Percentiles rank a stretch among this genome's conserved stretches.
These are phyloP conservation scores for Trichophyton mentagrophytes DNA, from an alignment of 2,329 filamentous ascomycete genomes.

Conservation along the genomic window DNA sequence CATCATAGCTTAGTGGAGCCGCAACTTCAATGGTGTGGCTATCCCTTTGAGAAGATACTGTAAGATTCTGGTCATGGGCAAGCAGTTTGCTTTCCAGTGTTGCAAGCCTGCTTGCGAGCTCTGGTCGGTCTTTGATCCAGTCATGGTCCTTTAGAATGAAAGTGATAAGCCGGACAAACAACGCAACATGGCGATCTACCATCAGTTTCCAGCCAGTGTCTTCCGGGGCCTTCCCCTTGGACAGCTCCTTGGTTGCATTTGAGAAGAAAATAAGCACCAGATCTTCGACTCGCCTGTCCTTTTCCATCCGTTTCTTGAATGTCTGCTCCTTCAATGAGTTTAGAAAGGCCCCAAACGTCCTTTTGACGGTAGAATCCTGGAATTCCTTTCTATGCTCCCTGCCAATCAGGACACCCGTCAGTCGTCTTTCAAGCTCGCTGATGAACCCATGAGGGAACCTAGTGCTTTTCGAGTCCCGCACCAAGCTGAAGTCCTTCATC, in stretches of 20 bases:
- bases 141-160: constrained; percentile 71
- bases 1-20: constrained; percentile 73
- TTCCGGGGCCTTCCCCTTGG: constrained; percentile 59
- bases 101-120: constrained; percentile 64
- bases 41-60: constrained; percentile 45
- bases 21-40: constrained; percentile 64
- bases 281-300: constrained; percentile 84
- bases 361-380: constrained; percentile 78
- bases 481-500: constrained; percentile 69
- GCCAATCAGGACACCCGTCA: constrained; percentile 68
- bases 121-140: constrained; percentile 71
- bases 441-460: constrained; percentile 61
- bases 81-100: constrained; percentile 87
- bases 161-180: constrained; percentile 80
- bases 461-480: constrained; percentile 56
- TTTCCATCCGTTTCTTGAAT: constrained; percentile 84
- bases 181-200: constrained; percentile 84
- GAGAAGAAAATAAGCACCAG: constrained; percentile 94
- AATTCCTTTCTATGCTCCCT: constrained; percentile 77
- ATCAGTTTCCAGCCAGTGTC: constrained; percentile 86
- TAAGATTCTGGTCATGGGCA: constrained; percentile 83
- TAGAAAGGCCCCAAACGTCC: constrained; percentile 88
- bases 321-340: constrained; percentile 80
- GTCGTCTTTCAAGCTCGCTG: constrained; percentile 58
- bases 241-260: constrained; percentile 78